Conservation (phyloP, 2,329 filamentous ascomycete species). For the Cytospora leucostoma region DNA sequence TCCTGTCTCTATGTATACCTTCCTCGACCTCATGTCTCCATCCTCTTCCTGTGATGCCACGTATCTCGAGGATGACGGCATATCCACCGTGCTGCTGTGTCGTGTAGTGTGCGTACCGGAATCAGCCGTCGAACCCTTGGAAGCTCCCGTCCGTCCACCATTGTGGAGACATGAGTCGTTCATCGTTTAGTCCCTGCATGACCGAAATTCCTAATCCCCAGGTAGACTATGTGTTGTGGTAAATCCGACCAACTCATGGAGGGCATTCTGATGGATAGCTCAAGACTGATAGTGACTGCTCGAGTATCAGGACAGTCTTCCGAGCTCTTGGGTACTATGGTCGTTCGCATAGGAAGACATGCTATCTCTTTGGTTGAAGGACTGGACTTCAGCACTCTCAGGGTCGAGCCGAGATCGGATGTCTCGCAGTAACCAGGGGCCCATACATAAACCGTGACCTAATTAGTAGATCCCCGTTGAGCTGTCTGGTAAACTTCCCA, state of each 20-base stretch:
- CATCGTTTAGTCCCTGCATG: background rate
- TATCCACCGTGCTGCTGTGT: background rate
- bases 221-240: too few species aligned
- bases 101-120: background rate
- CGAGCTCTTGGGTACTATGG: background rate
- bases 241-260: too few species aligned
- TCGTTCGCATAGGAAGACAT: background rate
- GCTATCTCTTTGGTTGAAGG: background rate
- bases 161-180: background rate
- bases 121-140: too few species aligned
- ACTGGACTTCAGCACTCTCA: background rate
- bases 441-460: background rate
- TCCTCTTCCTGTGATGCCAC: slow-evolving; percentile 10
- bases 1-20: background rate
- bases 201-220: background rate
- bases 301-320: too few species aligned
- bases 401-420: background rate
- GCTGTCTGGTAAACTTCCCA: background rate
- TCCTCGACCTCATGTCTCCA: background rate
- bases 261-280: too few species aligned
- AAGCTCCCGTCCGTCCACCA: background rate
- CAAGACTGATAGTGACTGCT: too few species aligned
- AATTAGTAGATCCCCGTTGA: background rate
- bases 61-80: slow-evolving; percentile 21
- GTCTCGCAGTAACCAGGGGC: background rate